Percentiles rank a stretch among this genome's conserved stretches.
Conservation (phyloP, 2,329 filamentous ascomycete genomes). For the Dothiorella sarmentorum region DNA sequence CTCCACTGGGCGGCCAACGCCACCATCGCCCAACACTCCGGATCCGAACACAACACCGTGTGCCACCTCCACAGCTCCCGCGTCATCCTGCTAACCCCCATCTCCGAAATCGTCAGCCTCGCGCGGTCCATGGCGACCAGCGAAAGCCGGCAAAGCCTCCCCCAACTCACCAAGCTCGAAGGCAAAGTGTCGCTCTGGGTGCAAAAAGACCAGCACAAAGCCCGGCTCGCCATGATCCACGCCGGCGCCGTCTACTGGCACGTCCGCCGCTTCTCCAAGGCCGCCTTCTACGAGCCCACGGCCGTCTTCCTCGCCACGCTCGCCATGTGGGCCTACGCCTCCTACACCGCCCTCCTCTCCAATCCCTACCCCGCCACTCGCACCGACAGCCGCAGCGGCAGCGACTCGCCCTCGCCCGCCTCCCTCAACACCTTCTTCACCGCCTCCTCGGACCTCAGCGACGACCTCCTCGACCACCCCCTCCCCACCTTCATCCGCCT, state of each 20-base stretch:
- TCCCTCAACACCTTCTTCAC: neutral
- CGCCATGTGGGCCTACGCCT: conserved; percentile 46
- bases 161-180: conserved; percentile 10
- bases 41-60: conserved; percentile 54
- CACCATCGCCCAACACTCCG: conserved; percentile 47
- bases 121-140: conserved; percentile 28
- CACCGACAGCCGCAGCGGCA: neutral
- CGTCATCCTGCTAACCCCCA: conserved; percentile 51
- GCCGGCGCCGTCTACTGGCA: conserved; percentile 54
- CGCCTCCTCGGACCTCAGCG: neutral
- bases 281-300: conserved; percentile 48
- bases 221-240: conserved; percentile 55
- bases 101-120: conserved; percentile 45
- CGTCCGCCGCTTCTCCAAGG: conserved; percentile 47
- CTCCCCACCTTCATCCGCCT: conserved; percentile 47
- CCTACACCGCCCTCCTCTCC: neutral
- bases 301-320: conserved; percentile 47
- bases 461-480: neutral
- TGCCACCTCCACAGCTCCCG: conserved; percentile 55
- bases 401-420: neutral
- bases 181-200: conserved; percentile 48
- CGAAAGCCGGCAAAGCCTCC: conserved; percentile 11
- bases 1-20: conserved; percentile 58
- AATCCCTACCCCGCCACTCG: neutral
- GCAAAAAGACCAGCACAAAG: conserved; percentile 52